phyloP scores from a whole-genome alignment of 2,329 filamentous ascomycete species.

The Chrysosphaeria jannelii region DNA sequence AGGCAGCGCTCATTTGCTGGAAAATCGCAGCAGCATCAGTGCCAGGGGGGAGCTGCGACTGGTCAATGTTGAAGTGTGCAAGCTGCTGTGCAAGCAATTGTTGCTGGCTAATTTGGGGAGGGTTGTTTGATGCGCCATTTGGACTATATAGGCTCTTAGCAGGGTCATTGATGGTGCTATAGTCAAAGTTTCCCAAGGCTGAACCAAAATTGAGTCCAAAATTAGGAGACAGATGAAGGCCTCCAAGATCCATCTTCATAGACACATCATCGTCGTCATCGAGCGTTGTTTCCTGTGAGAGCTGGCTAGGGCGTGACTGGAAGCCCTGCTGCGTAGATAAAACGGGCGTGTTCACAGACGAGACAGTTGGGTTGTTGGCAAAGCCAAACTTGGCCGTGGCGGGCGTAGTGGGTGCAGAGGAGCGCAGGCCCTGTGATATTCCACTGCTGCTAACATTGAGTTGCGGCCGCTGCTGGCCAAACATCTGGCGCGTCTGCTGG shows the following conservation, averaged over 20 bases:
- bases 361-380: constrained; percentile 84
- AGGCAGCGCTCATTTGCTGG: constrained; percentile 21
- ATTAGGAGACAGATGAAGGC: constrained; percentile 17
- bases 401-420: constrained; percentile 65
- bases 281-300: constrained; percentile 15
- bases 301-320: constrained; percentile 24
- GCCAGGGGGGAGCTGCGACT: constrained; percentile 45
- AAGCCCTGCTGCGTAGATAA: constrained; percentile 43
- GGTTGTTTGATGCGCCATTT: constrained; percentile 24
- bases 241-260: constrained; percentile 25
- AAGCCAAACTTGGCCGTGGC: constrained; percentile 47
- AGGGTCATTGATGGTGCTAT: constrained; percentile 57
- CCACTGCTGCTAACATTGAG: constrained; percentile 56
- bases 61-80: constrained; percentile 44
- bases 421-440: constrained; percentile 45
- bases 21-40: constrained; percentile 33
- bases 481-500: constrained; percentile 38
- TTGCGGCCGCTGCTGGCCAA: constrained; percentile 36
- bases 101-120: constrained; percentile 26
- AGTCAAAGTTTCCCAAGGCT: constrained; percentile 14
- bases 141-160: constrained; percentile 81
- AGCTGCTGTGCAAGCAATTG: constrained; percentile 35
- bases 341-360: constrained; percentile 85
- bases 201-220: constrained; percentile 24
- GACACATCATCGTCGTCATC: constrained; percentile 42